Conservation (phyloP, 1,139 yeast genomes). For the Sugiyamaella paludigena region DNA sequence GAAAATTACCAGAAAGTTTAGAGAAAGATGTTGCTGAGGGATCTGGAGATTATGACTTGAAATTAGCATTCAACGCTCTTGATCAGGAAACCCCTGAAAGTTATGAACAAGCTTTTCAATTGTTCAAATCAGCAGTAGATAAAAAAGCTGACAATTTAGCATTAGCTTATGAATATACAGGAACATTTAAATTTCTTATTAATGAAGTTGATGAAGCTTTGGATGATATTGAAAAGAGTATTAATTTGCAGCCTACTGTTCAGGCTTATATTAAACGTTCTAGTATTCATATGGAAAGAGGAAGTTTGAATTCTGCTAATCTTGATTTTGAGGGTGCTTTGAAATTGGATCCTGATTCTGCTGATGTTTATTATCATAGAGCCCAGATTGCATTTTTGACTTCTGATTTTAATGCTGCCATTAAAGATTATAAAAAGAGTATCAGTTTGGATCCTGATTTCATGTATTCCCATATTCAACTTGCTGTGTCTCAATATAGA, state of each 20-base stretch:
- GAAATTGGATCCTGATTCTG: constrained; percentile 62
- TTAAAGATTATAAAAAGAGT: constrained; percentile 72
- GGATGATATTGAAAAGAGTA: constrained; percentile 59
- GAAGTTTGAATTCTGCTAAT: constrained; percentile 57
- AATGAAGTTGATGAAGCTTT: constrained; percentile 65
- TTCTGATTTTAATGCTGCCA: constrained; percentile 71
- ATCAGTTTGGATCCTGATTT: constrained; percentile 71
- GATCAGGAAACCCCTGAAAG: constrained; percentile 64
- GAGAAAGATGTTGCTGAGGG: constrained; percentile 48
- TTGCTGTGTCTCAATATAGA: constrained; percentile 90
- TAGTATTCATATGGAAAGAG: constrained; percentile 74
- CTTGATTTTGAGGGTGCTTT: constrained; percentile 73
- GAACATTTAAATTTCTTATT: constrained; percentile 80
- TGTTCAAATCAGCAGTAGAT: constrained; percentile 64
- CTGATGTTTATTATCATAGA: constrained; percentile 89
- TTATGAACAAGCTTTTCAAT: constrained; percentile 70
- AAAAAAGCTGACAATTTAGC: constrained; percentile 31
- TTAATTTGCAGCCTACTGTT: constrained; percentile 70
- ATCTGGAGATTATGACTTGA: constrained; percentile 61
- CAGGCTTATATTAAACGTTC: constrained; percentile 85
- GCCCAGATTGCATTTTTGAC: constrained; percentile 89
- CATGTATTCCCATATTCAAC: constrained; percentile 84
- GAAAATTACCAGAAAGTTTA: constrained; percentile 34
- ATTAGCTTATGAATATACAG: constrained; percentile 78
- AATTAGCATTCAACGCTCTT: constrained; percentile 64